Percentiles rank a stretch among this genome's conserved stretches.
Conservation (phyloP, 176 grass and related monocot species). For the Pharus latifolius region DNA sequence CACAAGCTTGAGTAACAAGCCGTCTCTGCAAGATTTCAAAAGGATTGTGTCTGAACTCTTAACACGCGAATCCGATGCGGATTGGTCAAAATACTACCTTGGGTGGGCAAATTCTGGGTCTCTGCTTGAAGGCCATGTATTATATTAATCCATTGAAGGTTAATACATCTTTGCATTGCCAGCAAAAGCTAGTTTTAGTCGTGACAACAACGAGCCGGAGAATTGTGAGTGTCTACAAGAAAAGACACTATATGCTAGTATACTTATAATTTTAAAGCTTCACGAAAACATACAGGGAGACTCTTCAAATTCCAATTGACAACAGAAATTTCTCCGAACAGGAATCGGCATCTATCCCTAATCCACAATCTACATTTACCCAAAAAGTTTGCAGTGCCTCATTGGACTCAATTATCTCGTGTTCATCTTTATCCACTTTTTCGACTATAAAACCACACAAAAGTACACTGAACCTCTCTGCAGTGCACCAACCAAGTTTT, state of each 20-base stretch:
- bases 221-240: not conserved
- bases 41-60: too few species aligned
- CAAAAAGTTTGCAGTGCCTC: not conserved
- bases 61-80: too few species aligned
- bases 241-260: not conserved
- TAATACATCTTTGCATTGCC: not conserved
- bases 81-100: not conserved
- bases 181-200: not conserved
- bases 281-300: not conserved
- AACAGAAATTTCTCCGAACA: not conserved
- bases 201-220: not conserved
- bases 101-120: not conserved
- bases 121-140: too few species aligned
- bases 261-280: not conserved
- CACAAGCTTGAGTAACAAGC: conserved; percentile 20
- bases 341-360: not conserved
- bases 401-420: not conserved
- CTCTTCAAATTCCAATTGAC: not conserved
- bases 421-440: not conserved
- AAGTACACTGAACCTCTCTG: too few species aligned
- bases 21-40: conserved; percentile 5
- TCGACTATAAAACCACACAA: not conserved
- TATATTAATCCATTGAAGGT: too few species aligned
- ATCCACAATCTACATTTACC: not conserved
- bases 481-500: not conserved